Evolutionary conservation across 768 basidiomycete genomes (phyloP), one percentile per base, ranked within the genome.

Genomic region (Leccinum disarticulatum): DNA sequence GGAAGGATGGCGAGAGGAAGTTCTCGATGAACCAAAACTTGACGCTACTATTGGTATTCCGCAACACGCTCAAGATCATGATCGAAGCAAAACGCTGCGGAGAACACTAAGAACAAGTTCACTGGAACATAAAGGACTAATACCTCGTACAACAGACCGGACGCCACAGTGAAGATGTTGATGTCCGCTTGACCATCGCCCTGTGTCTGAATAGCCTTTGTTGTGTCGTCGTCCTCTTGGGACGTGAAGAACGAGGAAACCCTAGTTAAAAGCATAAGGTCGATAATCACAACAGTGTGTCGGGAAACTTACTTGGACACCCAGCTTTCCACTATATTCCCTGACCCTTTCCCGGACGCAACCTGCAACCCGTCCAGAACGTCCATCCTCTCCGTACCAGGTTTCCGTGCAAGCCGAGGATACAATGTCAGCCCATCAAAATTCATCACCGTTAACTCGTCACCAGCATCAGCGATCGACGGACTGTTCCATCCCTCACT

Each of bases 11-110:
- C 0, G 96, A 98, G 14, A 98, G 82, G 83, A 99, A 99, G 77
- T 99, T 98, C 72, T 97, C 92, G 63, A 99, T 98, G 76, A 98
- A 98, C 97, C 97, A 98, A 77, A 98, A 99, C 73, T 99, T 99
- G 74, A 99, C 95, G 28, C 86, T 90, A 68, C 89, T 91, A 19
- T 94, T 87, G 17, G 97, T 98, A 69, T 98, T 96, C 43, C 88
- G 87, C 63, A 98, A 79, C 33, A 99, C 97, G 65, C 94, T 96
- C 36, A 98, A 80, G 58, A 98, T 93, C 97, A 98, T 99, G 77
- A 99, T 98, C 9, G 93, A 93, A 0, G 88, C 95, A 75, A 99
- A 98, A 15, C 97, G 88, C 94, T 98, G 57, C 63, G 47, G 22
- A 8, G 43, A 46, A 41, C 50, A 22, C 35, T 66, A 1, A 68